Evolutionary conservation across 305 asterid species (phyloP).

Genomic region (Withania somnifera): DNA sequence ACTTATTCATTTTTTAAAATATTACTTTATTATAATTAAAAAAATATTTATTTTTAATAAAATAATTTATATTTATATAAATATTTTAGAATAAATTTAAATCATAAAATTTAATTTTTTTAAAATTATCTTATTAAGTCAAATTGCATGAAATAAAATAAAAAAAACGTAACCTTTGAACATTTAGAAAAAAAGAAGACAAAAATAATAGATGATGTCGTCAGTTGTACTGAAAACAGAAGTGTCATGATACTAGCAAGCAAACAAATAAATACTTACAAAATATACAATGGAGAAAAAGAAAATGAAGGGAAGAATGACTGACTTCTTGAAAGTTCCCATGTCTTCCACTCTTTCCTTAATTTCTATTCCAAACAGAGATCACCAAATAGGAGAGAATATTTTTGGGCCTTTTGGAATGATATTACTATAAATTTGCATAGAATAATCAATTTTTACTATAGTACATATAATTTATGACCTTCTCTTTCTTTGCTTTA

Average conservation of each 20-base stretch:
- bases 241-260: neutral
- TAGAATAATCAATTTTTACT: neutral
- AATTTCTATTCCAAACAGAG: constrained; percentile 1
- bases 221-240: neutral
- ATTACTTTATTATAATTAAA: no score
- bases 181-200: neutral
- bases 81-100: no score
- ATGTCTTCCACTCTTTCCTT: neutral
- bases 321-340: constrained; percentile 9
- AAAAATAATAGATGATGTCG: neutral
- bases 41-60: no score
- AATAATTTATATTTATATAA: no score
- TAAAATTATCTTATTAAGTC: no score
- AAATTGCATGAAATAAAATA: no score
- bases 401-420: neutral
- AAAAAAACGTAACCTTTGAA: no score
- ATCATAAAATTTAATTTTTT: no score
- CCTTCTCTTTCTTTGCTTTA: no score
- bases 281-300: no score
- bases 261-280: neutral
- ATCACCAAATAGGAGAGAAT: neutral
- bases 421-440: neutral
- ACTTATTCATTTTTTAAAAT: no score
- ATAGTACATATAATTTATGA: no score
- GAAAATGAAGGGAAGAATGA: neutral